Conservation (phyloP, 2,329 filamentous ascomycete species). For the Elsinoe perseae region DNA sequence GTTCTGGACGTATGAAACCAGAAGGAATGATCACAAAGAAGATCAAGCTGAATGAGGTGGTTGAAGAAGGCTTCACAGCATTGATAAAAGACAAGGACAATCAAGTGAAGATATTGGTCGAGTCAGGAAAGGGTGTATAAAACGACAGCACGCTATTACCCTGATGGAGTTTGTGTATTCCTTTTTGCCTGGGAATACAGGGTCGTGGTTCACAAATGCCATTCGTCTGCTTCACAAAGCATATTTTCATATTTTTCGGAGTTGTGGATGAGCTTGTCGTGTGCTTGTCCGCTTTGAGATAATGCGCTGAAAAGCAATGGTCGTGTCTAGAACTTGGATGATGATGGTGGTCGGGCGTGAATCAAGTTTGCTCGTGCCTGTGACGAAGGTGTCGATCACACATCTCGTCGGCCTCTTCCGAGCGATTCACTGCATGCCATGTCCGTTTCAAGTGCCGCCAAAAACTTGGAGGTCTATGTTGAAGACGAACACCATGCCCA, state of each 20-base stretch:
- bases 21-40: conserved; percentile 44
- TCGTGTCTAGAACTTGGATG: not conserved
- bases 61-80: conserved; percentile 41
- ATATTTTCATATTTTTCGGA: not conserved
- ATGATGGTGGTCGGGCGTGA: not conserved
- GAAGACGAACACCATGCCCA: not conserved
- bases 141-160: conserved; percentile 1
- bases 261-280: not conserved
- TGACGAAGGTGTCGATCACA: conserved; percentile 6
- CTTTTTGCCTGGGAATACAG: not conserved
- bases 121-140: conserved; percentile 9
- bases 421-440: not conserved
- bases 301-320: conserved; percentile 1
- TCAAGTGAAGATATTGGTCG: conserved; percentile 43
- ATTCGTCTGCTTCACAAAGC: not conserved
- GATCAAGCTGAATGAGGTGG: conserved; percentile 40
- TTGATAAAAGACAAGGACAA: conserved; percentile 44
- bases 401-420: not conserved
- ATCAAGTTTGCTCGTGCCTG: conserved; percentile 12
- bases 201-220: not conserved
- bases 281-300: conserved; percentile 4
- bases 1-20: conserved; percentile 37
- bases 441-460: not conserved
- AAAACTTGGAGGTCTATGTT: not conserved
- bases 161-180: not conserved